Conservation (phyloP, 306 rosid genomes). For the Pterocarpus santalinus region DNA sequence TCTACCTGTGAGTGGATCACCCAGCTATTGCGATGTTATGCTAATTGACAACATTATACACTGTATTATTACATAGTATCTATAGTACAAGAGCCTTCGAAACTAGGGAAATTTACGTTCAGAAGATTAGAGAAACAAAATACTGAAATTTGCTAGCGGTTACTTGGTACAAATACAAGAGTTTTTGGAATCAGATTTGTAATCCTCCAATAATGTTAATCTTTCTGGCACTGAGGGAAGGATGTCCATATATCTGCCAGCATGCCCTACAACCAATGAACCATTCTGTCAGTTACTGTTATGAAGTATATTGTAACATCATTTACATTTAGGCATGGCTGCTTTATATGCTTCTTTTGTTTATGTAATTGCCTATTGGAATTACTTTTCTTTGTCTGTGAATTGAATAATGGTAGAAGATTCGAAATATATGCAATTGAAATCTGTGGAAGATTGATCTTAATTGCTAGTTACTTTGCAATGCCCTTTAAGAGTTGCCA, state of each 20-base stretch:
- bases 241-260: background rate
- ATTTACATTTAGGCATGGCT: too few relatives aligned
- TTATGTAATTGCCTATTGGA: background rate
- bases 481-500: background rate
- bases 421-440: constrained; percentile 17
- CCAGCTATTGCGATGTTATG: too few relatives aligned
- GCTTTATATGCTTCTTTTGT: constrained; percentile 4
- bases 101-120: background rate
- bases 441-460: constrained; percentile 7
- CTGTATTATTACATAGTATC: background rate
- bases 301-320: constrained; percentile 1
- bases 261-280: constrained; percentile 11
- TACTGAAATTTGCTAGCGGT: background rate
- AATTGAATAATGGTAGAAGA: background rate
- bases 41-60: background rate
- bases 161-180: background rate
- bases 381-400: background rate
- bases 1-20: background rate
- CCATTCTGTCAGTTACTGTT: background rate
- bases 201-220: background rate
- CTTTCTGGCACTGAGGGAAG: background rate
- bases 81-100: background rate
- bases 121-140: background rate
- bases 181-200: background rate
- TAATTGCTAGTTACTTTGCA: constrained; percentile 23